A percentile compares a stretch with the other conserved stretches of the same genome.
Conservation (phyloP, 306 rosid genomes). For the Boehmeria nivea region DNA sequence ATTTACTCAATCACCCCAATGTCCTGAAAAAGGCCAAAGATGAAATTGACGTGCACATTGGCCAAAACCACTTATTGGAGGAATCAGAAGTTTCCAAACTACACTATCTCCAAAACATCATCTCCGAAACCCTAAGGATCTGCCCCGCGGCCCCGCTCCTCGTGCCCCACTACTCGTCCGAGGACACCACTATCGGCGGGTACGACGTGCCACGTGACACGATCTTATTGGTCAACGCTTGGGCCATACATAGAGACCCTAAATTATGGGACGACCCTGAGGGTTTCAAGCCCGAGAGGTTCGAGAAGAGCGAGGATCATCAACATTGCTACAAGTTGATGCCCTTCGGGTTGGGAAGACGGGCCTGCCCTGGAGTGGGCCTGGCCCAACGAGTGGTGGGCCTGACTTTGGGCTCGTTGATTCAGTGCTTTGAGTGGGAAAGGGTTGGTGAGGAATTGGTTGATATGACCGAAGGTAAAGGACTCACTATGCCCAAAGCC, state of each 20-base stretch:
- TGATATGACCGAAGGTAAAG: conserved; percentile 33
- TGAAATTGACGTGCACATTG: conserved; percentile 27
- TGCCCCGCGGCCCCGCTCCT: conserved; percentile 16
- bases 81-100: conserved; percentile 11
- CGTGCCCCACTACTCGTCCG: conserved; percentile 10
- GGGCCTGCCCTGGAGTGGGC: neutral
- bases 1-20: conserved; percentile 47
- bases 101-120: conserved; percentile 1
- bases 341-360: conserved; percentile 5
- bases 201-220: conserved; percentile 14
- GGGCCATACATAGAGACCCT: conserved; percentile 17
- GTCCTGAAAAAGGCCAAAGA: conserved; percentile 32
- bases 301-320: neutral
- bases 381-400: conserved; percentile 12
- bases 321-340: neutral
- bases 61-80: neutral
- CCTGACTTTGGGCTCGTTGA: conserved; percentile 16
- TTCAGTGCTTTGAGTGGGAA: conserved; percentile 51
- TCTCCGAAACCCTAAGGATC: conserved; percentile 15
- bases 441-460: conserved; percentile 20
- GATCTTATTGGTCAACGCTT: conserved; percentile 10
- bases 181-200: neutral
- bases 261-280: neutral
- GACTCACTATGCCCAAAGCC: conserved; percentile 29
- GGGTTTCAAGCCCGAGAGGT: conserved; percentile 16